Evolutionary conservation across 163 green algal genomes (phyloP), one percentile per base, ranked within the genome.

Genomic region (Volvox carteri): DNA sequence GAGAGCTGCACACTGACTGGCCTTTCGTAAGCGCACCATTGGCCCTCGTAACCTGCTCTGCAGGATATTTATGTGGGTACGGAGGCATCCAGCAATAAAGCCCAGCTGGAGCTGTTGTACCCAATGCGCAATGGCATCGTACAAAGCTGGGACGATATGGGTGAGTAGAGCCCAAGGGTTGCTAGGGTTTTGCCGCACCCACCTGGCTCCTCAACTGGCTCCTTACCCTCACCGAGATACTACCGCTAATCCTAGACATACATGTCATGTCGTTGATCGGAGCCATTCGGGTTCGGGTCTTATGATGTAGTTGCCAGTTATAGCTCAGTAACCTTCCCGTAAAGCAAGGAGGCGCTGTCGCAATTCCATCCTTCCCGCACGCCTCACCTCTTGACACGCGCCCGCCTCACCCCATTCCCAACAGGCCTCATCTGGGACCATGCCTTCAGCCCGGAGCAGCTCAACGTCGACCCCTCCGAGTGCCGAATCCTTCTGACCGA

Each of bases 401-500:
- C 48, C 48, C 11, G 48, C 48, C 48, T 58, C 12, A 14, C 14
- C 48, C 12, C 48, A 11, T 58, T 58, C 48, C n/a, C n/a, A n/a
- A n/a, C n/a, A 87, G 86, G 77, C 35, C 50, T 90, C 23, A 85
- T 87, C 60, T 85, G 85, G 68, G 78, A 85, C 44, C 60, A 91
- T 35, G 70, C 84, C n/a, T 97, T 97, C 84, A 70, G 93, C 30
- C 37, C 68, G 5, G 35, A 94, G 2, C 67, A 91, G 70, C 91
- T 97, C 18, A 9, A 88, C 6, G 52, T 96, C 41, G 89, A 96
- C 70, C 87, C 94, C 1, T 37, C 41, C 50, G 93, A 96, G 46
- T 94, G 87, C 86, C 92, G 91, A 23, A 90, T 97, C 50, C 84
- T 97, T 83, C 87, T 97, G 2, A 97, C 95, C n/a, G 94, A 97